phyloP scores from a whole-genome alignment of 75 land plant species.

The Picea sitchensis region DNA sequence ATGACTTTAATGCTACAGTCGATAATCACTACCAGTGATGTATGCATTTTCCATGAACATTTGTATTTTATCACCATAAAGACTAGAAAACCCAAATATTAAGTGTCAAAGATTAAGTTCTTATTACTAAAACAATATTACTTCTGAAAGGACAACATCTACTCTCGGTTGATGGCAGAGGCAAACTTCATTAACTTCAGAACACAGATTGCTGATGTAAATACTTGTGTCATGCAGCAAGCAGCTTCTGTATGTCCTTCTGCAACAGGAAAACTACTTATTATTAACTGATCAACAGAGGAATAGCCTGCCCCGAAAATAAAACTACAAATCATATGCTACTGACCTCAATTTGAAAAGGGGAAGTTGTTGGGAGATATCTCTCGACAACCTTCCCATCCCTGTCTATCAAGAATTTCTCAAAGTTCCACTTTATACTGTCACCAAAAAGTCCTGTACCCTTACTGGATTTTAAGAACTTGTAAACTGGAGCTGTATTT shows the following conservation, averaged over 20 bases:
- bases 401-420: conserved; percentile 78
- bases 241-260: conserved; percentile 13
- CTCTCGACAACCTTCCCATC: conserved; percentile 83
- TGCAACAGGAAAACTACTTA: conserved; percentile 6
- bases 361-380: conserved; percentile 87
- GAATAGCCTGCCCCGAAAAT: background rate
- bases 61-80: background rate
- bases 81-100: background rate
- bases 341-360: conserved; percentile 64
- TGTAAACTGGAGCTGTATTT: conserved; percentile 72
- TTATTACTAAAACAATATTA: background rate
- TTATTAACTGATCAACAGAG: background rate
- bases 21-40: background rate
- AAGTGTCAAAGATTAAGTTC: background rate
- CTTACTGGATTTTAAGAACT: conserved; percentile 70
- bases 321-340: conserved; percentile 16
- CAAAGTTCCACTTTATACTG: conserved; percentile 83
- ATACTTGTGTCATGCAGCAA: conserved; percentile 21
- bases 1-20: background rate
- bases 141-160: background rate
- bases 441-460: conserved; percentile 81
- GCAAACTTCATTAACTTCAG: background rate
- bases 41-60: background rate
- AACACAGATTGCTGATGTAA: background rate
- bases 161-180: background rate